phyloP scores from a whole-genome alignment of 2,329 filamentous ascomycete species.

The Bipolaris bicolor region DNA sequence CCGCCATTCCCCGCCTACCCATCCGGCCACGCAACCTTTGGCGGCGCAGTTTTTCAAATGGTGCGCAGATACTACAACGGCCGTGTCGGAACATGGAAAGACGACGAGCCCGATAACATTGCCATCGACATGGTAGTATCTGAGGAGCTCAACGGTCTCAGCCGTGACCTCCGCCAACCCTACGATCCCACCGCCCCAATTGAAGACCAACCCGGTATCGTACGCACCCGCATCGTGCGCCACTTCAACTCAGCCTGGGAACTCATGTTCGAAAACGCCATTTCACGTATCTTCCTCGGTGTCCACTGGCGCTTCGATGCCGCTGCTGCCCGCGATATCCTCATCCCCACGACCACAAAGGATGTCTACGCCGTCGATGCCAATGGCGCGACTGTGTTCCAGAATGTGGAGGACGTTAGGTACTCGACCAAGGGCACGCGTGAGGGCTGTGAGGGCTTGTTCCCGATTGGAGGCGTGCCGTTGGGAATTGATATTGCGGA shows the following conservation, averaged over 20 bases:
- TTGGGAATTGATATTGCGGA: constrained; percentile 22
- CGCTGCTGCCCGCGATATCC: constrained; percentile 27
- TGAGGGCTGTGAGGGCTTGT: constrained; percentile 10
- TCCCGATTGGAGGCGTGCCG: constrained; percentile 22
- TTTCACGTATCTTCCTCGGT: constrained; percentile 36
- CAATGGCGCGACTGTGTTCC: constrained; percentile 17
- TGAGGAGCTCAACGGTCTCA: constrained; percentile 35
- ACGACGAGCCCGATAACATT: constrained; percentile 30
- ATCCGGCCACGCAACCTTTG: constrained; percentile 37
- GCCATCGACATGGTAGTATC: constrained; percentile 27
- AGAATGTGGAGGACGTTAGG: constrained; percentile 18
- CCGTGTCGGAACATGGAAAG: constrained; percentile 24
- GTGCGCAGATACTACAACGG: constrained; percentile 35
- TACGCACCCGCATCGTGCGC: constrained; percentile 28
- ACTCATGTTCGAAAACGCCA: constrained; percentile 37
- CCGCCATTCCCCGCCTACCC: constrained; percentile 38
- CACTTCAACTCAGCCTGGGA: constrained; percentile 33
- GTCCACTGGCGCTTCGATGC: constrained; percentile 41
- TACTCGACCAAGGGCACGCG: constrained; percentile 19
- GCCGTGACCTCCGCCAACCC: constrained; percentile 30
- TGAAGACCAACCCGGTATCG: constrained; percentile 32
- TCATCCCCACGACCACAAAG: constrained; percentile 18
- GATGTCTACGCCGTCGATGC: constrained; percentile 18
- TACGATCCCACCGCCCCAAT: constrained; percentile 32
- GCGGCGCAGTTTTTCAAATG: constrained; percentile 31